These are phyloP conservation scores for Claviceps maximensis DNA, from an alignment of 2,329 filamentous ascomycete genomes.

Conservation along the genomic window DNA sequence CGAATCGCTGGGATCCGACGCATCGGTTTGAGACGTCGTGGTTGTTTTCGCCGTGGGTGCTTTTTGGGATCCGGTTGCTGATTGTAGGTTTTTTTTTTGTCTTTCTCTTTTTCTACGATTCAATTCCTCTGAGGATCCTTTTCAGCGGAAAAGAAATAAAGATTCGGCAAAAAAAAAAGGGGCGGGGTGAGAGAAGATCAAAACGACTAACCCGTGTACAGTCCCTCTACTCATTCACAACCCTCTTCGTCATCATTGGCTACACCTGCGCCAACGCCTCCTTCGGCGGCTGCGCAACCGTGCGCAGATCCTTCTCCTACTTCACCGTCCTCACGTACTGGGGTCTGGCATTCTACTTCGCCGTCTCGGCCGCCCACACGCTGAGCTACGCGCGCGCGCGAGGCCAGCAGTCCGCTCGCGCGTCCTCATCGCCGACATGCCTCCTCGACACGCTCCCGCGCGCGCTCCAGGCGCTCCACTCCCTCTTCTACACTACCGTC, in stretches of 20 bases:
- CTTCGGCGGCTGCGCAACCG: conserved; percentile 28
- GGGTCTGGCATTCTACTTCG: conserved; percentile 70
- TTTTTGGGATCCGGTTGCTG: conserved; percentile 44
- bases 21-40: conserved; percentile 71
- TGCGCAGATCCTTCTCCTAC: conserved; percentile 55
- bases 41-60: conserved; percentile 52
- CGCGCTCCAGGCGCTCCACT: conserved; percentile 50
- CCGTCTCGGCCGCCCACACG: conserved; percentile 55
- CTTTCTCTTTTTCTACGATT: not conserved
- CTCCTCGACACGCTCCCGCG: conserved; percentile 48
- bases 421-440: conserved; percentile 32
- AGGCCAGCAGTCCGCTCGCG: too few relatives aligned
- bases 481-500: conserved; percentile 49
- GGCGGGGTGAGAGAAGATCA: not conserved
- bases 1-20: conserved; percentile 36
- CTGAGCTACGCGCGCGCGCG: conserved; percentile 15
- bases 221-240: conserved; percentile 56
- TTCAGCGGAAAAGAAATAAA: not conserved
- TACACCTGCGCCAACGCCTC: conserved; percentile 43
- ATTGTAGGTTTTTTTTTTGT: conserved; percentile 29
- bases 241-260: conserved; percentile 55
- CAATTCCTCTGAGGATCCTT: not conserved
- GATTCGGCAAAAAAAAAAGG: not conserved
- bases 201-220: conserved; percentile 12
- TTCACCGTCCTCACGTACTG: conserved; percentile 76